Conservation (phyloP, 768 basidiomycete species). For the Naganishia onofrii region DNA sequence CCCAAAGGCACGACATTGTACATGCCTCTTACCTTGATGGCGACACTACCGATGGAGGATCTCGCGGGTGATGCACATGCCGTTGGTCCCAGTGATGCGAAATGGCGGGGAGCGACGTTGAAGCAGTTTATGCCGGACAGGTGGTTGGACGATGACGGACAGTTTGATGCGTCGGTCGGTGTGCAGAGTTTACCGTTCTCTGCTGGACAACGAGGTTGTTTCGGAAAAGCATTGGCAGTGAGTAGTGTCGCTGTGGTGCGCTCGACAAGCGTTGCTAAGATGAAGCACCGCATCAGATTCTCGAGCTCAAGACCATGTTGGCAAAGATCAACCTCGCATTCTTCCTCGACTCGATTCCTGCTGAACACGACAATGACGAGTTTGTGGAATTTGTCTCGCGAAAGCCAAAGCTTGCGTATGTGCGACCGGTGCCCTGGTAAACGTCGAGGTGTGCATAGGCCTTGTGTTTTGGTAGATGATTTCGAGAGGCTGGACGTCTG, state of each 20-base stretch:
- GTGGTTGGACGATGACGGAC: conserved; percentile 36
- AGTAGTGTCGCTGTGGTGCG: conserved; percentile 1
- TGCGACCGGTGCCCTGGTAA: conserved; percentile 15
- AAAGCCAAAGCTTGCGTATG: conserved; percentile 14
- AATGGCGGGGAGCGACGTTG: not conserved
- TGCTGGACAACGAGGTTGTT: conserved; percentile 44
- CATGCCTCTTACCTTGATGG: conserved; percentile 23
- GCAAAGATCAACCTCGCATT: conserved; percentile 41
- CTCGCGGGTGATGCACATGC: not conserved
- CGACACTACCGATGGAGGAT: not conserved
- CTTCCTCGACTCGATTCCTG: conserved; percentile 43
- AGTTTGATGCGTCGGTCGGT: conserved; percentile 40
- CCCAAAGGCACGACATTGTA: conserved; percentile 41
- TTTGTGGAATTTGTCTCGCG: conserved; percentile 14
- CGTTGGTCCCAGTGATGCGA: not conserved
- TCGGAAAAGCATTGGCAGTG: conserved; percentile 46
- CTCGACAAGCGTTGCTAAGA: not conserved
- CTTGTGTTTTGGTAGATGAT: no score
- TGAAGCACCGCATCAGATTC: conserved; percentile 30
- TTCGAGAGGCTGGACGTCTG: no score
- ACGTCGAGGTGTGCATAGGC: no score
- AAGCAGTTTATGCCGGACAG: conserved; percentile 41
- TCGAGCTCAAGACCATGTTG: conserved; percentile 44
- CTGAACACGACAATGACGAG: not conserved
- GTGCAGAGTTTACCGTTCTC: conserved; percentile 43